Conservation (phyloP, 345 rosid species). For the Passiflora organensis region DNA sequence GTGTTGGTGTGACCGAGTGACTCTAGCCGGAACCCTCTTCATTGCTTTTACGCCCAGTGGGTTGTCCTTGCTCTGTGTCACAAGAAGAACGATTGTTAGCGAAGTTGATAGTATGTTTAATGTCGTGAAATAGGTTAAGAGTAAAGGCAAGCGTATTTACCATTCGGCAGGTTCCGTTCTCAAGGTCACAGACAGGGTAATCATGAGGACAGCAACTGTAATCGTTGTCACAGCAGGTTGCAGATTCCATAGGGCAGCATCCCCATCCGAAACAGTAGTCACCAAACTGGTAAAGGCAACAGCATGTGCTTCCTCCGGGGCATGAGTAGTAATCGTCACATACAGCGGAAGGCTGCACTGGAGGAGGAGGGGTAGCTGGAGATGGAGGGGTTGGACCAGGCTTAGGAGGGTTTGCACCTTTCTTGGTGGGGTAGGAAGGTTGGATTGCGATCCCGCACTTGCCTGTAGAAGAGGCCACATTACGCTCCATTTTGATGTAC, state of each 20-base stretch:
- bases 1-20: not conserved
- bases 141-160: not conserved
- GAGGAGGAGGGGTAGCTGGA: slow-evolving; percentile 27
- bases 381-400: slow-evolving; percentile 30
- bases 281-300: slow-evolving; percentile 17
- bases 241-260: slow-evolving; percentile 32
- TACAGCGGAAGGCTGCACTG: slow-evolving; percentile 1
- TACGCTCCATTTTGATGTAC: slow-evolving; percentile 1
- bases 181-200: slow-evolving; percentile 26
- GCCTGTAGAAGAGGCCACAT: not conserved
- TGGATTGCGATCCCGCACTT: slow-evolving; percentile 4
- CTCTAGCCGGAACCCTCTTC: slow-evolving; percentile 17
- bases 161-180: slow-evolving; percentile 22
- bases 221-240: slow-evolving; percentile 31
- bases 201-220: slow-evolving; percentile 28
- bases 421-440: slow-evolving; percentile 26
- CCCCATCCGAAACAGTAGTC: slow-evolving; percentile 28
- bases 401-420: slow-evolving; percentile 23
- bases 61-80: slow-evolving; percentile 25
- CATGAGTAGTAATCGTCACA: slow-evolving; percentile 28
- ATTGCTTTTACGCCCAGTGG: slow-evolving; percentile 19
- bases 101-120: no score
- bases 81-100: no score
- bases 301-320: slow-evolving; percentile 24
- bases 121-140: no score